Evolutionary conservation across 129 eudicot species (phyloP), one percentile per base, ranked within the genome.

Genomic region (Cynara cardunculus): DNA sequence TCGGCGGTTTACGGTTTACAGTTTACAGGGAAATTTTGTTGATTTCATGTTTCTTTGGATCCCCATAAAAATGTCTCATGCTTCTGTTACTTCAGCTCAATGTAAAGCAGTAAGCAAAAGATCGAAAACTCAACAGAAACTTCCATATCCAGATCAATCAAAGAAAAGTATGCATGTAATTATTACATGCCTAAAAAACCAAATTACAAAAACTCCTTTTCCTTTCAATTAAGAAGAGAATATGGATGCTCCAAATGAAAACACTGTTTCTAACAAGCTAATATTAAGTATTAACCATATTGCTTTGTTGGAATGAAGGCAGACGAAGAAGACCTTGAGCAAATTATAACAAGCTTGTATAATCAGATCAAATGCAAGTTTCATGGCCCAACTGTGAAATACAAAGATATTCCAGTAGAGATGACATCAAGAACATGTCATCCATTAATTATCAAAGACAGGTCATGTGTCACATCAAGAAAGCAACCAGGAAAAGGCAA

Each of bases 391-490:
- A 72, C 16, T 81, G 65, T 49, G 26, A 75, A 28, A 75, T 30
- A 59, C 7, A 41, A 44, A 71, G 59, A 77, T 71, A 44, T 41
- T 82, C 35, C 14, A 53, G 14, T 13, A 73, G 79, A 69, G 35
- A 79, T 82, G 86, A 78, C 81, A 85, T 77, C 79, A 73, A 79
- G 71, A 80, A 78, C 76, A 73, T 74, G 77, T 10, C 72, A 66
- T 34, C 72, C 72, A 82, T 69, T 79, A 71, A 82, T 44, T 67
- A 69, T 21, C 53, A 69, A 46, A 69, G 49, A 49, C 62, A 59
- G 79, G 79, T 83, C 86, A 78, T 69, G 75, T 12, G 80, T 83
- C 84, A 86, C 75, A 83, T 86, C 80, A 72, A 65, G 82, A 83
- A 80, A 83, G 78, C 82, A 83, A 65, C 69, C 22, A 13, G 34